Conservation (phyloP, 1,139 yeast species). For the Ashbya aceris region DNA sequence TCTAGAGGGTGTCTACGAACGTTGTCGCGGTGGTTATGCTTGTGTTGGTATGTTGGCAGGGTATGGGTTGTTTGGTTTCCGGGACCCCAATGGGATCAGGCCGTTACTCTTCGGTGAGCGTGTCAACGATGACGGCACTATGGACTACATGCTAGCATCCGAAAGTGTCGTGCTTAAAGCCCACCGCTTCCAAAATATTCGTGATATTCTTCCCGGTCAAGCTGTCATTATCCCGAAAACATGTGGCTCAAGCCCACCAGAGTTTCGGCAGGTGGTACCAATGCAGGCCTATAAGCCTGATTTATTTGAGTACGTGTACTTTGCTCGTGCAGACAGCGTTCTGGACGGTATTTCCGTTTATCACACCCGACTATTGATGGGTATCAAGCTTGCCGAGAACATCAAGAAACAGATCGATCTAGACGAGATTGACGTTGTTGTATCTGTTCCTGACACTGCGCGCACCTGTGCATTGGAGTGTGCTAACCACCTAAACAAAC, state of each 20-base stretch:
- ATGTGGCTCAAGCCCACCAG: conserved; percentile 47
- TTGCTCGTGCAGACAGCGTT: conserved; percentile 95
- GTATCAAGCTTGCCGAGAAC: conserved; percentile 72
- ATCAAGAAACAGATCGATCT: conserved; percentile 42
- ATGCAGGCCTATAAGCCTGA: conserved; percentile 81
- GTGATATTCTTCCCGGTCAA: conserved; percentile 89
- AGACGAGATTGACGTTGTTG: conserved; percentile 80
- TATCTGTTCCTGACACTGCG: conserved; percentile 97
- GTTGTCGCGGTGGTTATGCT: conserved; percentile 91
- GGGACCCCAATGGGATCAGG: conserved; percentile 95
- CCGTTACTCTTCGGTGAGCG: conserved; percentile 86
- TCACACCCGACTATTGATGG: conserved; percentile 90
- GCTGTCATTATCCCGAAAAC: conserved; percentile 86
- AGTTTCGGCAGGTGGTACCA: conserved; percentile 80
- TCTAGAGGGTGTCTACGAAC: conserved; percentile 65
- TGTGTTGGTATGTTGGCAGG: conserved; percentile 95
- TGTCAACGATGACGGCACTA: conserved; percentile 53
- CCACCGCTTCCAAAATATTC: conserved; percentile 72
- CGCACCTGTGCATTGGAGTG: conserved; percentile 91
- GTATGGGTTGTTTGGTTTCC: conserved; percentile 86
- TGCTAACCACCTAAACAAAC: conserved; percentile 68
- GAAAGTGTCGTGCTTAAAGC: conserved; percentile 93
- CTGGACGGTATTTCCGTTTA: conserved; percentile 93
- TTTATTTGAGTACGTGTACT: conserved; percentile 92
- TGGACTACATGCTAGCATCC: conserved; percentile 90